Evolutionary conservation across 192 early-diverging fungal genomes (phyloP), one percentile per base, ranked within the genome.

Genomic region (Linnemannia zychae): DNA sequence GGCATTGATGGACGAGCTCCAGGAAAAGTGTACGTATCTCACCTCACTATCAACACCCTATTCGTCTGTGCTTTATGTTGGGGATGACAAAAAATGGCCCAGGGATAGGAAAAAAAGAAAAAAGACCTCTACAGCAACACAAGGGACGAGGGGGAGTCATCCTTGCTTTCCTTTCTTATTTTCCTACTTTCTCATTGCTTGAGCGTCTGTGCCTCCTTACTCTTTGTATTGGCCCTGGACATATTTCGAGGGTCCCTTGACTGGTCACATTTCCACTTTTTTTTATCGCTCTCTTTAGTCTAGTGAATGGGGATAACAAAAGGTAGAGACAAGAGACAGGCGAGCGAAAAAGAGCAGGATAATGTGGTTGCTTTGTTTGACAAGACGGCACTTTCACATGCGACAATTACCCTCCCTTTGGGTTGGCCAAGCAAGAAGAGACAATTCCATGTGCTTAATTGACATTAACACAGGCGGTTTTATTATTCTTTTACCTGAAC

Each of bases 1-100:
- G 71, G 94, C 90, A 2, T 76, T 95, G 7, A 87, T 95, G 66
- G 93, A 95, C 38, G 95, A 94, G 87, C 88, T 94, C 66, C 89
- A 92, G 67, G 94, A 95, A 76, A 88, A 91, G 67, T 67, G 92
- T 92, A 89, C 74, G 86, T 78, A 57, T 69, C 28, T 28, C 46
- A 2, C 69, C 18, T 72, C 20, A 48, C 40, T 33, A 9, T 33
- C 31, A 28, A n/a, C 65, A 67, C 12, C n/a, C n/a, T 16, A 46
- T 82, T 37, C 44, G 33, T 37, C 57, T 63, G 57, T 63, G 28
- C 57, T 28, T 31, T 31, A 60, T 60, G 37, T 48, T 40, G 68
- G 69, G 46, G 69, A 71, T 71, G 69, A 9, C 1, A 46, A 60
- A 60, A 60, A 60, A 28, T 28, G n/a, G 24, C 20, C 53, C 57